Conservation (phyloP, 2,329 filamentous ascomycete species). For the Whalleya microplaca region DNA sequence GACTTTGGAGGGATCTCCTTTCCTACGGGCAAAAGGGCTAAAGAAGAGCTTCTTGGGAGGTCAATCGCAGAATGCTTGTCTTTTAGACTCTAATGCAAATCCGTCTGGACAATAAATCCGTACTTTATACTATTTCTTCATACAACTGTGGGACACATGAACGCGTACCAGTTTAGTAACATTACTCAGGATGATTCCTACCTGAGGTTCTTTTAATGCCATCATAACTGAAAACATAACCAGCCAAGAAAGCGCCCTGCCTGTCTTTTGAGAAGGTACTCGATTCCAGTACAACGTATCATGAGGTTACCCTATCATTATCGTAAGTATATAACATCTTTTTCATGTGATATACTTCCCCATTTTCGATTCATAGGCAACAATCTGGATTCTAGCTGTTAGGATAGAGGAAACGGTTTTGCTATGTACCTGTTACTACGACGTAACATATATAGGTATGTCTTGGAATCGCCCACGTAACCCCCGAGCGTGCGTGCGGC, state of each 20-base stretch:
- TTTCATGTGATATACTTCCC: no score
- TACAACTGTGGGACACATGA: background rate
- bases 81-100: constrained; percentile 60
- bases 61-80: constrained; percentile 51
- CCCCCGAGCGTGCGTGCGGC: no score
- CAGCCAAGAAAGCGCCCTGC: background rate
- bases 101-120: constrained; percentile 61
- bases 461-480: no score
- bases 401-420: no score
- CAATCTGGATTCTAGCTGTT: no score
- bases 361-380: no score
- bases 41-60: constrained; percentile 53
- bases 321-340: no score
- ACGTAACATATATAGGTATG: no score
- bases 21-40: constrained; percentile 38
- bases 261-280: background rate
- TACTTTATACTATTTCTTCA: constrained; percentile 32
- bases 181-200: background rate
- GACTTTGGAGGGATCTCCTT: constrained; percentile 39
- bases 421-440: no score
- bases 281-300: background rate
- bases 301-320: background rate
- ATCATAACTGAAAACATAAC: background rate
- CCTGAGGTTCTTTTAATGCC: background rate
- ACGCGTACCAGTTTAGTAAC: background rate